Conservation (phyloP, 345 rosid species). For the Hibiscus trionum region DNA sequence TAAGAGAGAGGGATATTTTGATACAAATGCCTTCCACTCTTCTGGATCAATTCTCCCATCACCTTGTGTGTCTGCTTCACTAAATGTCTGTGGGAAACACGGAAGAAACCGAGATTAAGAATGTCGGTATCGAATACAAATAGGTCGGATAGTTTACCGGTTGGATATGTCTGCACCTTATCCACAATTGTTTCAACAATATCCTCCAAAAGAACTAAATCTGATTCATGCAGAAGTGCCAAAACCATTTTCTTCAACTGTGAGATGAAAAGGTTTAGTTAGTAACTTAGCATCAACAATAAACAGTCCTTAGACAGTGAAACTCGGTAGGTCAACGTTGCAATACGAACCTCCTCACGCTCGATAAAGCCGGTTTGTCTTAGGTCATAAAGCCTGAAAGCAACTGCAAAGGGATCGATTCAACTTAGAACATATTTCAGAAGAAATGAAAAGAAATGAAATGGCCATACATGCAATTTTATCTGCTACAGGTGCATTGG, state of each 20-base stretch:
- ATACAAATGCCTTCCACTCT: slow-evolving; percentile 84
- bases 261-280: neutral
- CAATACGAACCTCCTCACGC: slow-evolving; percentile 63
- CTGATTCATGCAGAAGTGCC: slow-evolving; percentile 85
- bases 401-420: slow-evolving; percentile 43
- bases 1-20: slow-evolving; percentile 64
- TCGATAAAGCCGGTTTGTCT: slow-evolving; percentile 86
- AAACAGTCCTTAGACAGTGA: neutral
- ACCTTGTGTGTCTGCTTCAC: slow-evolving; percentile 55
- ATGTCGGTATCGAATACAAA: neutral
- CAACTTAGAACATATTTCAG: neutral
- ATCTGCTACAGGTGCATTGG: slow-evolving; percentile 55
- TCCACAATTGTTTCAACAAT: slow-evolving; percentile 63
- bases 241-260: slow-evolving; percentile 94
- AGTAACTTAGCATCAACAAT: neutral
- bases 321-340: neutral
- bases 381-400: slow-evolving; percentile 76
- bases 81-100: slow-evolving; percentile 43
- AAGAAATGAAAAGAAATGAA: neutral
- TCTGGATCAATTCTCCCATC: slow-evolving; percentile 78
- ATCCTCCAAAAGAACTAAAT: slow-evolving; percentile 60
- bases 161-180: slow-evolving; percentile 35
- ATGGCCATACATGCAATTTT: slow-evolving; percentile 56
- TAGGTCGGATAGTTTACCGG: neutral
- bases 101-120: neutral